Evolutionary conservation across 2,329 filamentous ascomycete genomes (phyloP).

Genomic region (Rhytidhysteron rufulum): DNA sequence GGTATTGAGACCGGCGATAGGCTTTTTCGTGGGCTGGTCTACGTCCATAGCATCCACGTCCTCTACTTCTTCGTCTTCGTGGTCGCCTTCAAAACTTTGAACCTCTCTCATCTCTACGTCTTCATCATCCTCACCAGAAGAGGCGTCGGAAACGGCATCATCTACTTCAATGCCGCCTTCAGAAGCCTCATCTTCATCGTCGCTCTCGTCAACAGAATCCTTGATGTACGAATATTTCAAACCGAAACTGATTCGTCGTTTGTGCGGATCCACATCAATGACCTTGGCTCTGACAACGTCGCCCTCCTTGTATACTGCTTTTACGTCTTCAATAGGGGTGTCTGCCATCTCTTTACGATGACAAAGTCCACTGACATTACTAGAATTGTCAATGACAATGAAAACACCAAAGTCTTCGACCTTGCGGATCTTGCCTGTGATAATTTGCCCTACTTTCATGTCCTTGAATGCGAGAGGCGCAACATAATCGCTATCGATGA

Average conservation of each 20-base stretch:
- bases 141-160: conserved; percentile 32
- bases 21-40: conserved; percentile 25
- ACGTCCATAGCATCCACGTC: conserved; percentile 30
- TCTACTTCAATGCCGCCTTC: conserved; percentile 46
- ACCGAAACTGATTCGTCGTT: conserved; percentile 80
- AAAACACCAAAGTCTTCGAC: conserved; percentile 96
- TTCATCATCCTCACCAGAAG: conserved; percentile 18
- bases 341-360: conserved; percentile 92
- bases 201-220: conserved; percentile 53
- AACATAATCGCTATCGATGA: conserved; percentile 74
- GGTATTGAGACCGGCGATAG: conserved; percentile 58
- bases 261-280: conserved; percentile 69
- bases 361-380: conserved; percentile 87
- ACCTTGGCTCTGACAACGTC: conserved; percentile 92
- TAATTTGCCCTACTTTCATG: conserved; percentile 71
- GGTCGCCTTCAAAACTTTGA: conserved; percentile 38
- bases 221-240: conserved; percentile 91
- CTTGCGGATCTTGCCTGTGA: conserved; percentile 88
- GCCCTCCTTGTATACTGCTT: conserved; percentile 82
- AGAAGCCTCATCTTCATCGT: conserved; percentile 41
- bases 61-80: conserved; percentile 36
- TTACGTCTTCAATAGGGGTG: conserved; percentile 74
- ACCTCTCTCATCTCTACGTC: conserved; percentile 18
- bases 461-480: conserved; percentile 72
- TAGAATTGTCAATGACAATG: conserved; percentile 80